phyloP scores from a whole-genome alignment of 2,329 filamentous ascomycete genomes.

The Penicillium sclerotiorum region DNA sequence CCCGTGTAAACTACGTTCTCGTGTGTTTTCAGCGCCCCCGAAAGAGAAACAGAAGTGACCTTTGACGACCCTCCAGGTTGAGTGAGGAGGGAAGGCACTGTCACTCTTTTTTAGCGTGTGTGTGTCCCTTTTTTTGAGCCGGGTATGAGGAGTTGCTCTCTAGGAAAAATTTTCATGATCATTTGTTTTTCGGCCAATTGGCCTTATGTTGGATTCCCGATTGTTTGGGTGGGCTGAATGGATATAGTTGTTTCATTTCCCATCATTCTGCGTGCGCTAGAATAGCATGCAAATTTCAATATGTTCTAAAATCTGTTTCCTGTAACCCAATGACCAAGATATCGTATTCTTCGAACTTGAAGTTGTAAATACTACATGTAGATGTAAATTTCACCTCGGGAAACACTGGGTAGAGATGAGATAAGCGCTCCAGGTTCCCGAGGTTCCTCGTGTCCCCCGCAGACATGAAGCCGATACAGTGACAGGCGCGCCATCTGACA shows the following conservation, averaged over 20 bases:
- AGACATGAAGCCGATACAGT: neutral
- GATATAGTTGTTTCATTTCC: conserved; percentile 43
- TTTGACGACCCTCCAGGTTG: neutral
- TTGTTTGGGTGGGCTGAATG: conserved; percentile 41
- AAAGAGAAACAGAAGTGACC: conserved; percentile 20
- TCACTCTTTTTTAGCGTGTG: conserved; percentile 11
- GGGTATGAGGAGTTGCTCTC: conserved; percentile 37
- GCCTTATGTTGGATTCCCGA: conserved; percentile 32
- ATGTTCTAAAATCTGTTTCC: no score
- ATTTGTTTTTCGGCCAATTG: conserved; percentile 34
- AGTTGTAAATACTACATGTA: no score
- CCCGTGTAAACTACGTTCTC: conserved; percentile 31
- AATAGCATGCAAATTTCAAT: conserved; percentile 42
- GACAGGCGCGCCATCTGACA: conserved; percentile 5
- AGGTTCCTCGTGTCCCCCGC: conserved; percentile 14
- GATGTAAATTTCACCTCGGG: neutral
- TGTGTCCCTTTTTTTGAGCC: conserved; percentile 30
- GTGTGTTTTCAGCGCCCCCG: conserved; percentile 20
- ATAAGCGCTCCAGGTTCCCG: conserved; percentile 28
- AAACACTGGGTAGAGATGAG: no score
- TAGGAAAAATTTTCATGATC: conserved; percentile 38
- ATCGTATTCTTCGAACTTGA: no score
- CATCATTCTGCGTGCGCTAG: conserved; percentile 40
- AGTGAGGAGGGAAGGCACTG: neutral
- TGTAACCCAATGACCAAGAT: no score